Conservation (phyloP, 345 rosid genomes). For the Conringia planisiliqua region DNA sequence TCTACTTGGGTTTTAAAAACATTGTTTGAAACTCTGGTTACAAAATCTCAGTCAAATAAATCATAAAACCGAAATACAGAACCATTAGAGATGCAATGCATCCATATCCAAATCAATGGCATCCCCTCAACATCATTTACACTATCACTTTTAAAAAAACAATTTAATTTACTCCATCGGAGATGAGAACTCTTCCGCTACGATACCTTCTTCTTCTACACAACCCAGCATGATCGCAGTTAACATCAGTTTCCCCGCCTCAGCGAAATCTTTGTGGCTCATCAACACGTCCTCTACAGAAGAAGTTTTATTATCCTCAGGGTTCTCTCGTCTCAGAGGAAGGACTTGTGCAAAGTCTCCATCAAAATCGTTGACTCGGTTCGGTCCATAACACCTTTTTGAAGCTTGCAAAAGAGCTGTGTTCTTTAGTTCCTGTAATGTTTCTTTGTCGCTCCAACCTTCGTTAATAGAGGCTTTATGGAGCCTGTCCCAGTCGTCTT, state of each 20-base stretch:
- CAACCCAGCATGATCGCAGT: constrained; percentile 70
- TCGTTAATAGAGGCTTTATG: constrained; percentile 53
- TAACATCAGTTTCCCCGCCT: constrained; percentile 86
- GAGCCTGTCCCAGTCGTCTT: constrained; percentile 74
- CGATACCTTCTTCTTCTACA: constrained; percentile 33
- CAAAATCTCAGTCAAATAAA: neutral
- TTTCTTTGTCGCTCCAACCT: constrained; percentile 94
- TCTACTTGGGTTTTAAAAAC: neutral
- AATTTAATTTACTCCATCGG: constrained; percentile 32
- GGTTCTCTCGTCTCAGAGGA: constrained; percentile 56
- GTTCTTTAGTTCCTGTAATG: constrained; percentile 50
- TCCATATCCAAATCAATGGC: constrained; percentile 4
- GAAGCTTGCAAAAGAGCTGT: constrained; percentile 82
- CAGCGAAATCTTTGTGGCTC: constrained; percentile 80
- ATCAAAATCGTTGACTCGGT: constrained; percentile 49
- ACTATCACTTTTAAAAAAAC: neutral
- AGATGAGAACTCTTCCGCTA: constrained; percentile 20
- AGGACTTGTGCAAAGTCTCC: constrained; percentile 66
- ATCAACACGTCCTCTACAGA: constrained; percentile 75
- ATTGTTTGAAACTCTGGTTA: neutral
- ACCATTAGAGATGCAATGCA: neutral
- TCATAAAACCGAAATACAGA: neutral
- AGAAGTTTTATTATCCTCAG: constrained; percentile 37
- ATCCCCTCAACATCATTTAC: constrained; percentile 12
- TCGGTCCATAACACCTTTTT: constrained; percentile 63